phyloP scores from a whole-genome alignment of 2,329 filamentous ascomycete genomes.

The Alternaria hordeiaustralica region DNA sequence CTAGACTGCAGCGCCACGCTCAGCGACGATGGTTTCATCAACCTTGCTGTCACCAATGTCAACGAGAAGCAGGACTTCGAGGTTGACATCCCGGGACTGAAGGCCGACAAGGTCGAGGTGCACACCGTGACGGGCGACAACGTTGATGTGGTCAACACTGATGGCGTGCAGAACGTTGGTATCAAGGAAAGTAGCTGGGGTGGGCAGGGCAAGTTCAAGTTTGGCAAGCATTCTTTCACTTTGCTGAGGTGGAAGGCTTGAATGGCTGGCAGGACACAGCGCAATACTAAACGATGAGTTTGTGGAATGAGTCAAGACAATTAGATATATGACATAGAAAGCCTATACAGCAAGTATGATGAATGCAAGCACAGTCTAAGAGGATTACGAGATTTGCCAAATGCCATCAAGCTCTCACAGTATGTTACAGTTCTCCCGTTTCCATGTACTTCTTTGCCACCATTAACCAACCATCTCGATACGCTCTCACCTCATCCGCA shows the following conservation, averaged over 20 bases:
- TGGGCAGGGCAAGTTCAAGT: conserved; percentile 66
- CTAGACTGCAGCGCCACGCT: conserved; percentile 71
- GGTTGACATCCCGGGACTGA: conserved; percentile 64
- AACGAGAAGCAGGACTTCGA: conserved; percentile 65
- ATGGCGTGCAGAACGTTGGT: conserved; percentile 66
- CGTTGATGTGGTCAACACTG: conserved; percentile 67
- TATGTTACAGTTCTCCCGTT: background rate
- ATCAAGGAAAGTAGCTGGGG: conserved; percentile 69
- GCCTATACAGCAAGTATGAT: background rate
- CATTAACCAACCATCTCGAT: conserved; percentile 18
- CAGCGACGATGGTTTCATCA: conserved; percentile 66
- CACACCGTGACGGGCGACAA: conserved; percentile 67
- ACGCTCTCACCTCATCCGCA: conserved; percentile 12
- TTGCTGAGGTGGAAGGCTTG: conserved; percentile 63
- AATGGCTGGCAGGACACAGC: background rate
- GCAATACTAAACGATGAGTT: background rate
- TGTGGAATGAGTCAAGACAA: background rate
- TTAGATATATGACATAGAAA: background rate
- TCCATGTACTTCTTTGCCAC: conserved; percentile 21
- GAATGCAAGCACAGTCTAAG: background rate
- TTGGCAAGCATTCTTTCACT: conserved; percentile 74
- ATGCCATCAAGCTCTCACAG: background rate
- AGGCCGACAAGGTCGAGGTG: conserved; percentile 59
- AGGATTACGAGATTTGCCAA: background rate
- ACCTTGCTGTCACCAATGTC: conserved; percentile 76